A percentile compares a stretch with the other conserved stretches of the same genome.
Evolutionary conservation across 2,329 filamentous ascomycete species (phyloP).

Genomic region (Aspergillus sojae): DNA sequence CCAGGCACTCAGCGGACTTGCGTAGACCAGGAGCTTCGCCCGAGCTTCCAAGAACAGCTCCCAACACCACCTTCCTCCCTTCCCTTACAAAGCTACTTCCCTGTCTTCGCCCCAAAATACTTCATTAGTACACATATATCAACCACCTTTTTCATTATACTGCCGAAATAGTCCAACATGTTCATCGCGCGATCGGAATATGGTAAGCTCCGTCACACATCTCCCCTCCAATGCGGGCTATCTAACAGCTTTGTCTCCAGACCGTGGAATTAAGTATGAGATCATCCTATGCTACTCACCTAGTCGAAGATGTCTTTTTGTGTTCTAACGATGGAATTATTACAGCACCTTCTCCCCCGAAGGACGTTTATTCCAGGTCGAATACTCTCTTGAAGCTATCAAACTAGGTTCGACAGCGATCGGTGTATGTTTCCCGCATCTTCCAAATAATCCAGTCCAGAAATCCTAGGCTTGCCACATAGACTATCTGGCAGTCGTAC

Average conservation of each 20-base stretch:
- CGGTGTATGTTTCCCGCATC: slow-evolving; percentile 61
- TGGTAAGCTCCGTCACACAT: slow-evolving; percentile 63
- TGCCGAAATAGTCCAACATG: slow-evolving; percentile 65
- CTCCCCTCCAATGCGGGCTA: slow-evolving; percentile 30
- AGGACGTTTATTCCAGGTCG: slow-evolving; percentile 99
- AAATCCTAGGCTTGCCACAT: background rate
- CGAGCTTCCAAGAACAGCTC: slow-evolving; percentile 28
- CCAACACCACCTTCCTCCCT: slow-evolving; percentile 17
- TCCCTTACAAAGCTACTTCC: slow-evolving; percentile 5
- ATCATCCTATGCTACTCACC: slow-evolving; percentile 6
- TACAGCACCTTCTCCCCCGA: slow-evolving; percentile 97
- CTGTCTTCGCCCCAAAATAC: slow-evolving; percentile 9
- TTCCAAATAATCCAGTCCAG: background rate
- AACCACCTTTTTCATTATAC: slow-evolving; percentile 6
- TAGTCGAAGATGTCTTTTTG: slow-evolving; percentile 11
- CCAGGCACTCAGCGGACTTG: slow-evolving; percentile 40
- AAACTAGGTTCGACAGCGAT: slow-evolving; percentile 98
- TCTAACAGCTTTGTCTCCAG: slow-evolving; percentile 55
- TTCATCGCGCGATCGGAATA: slow-evolving; percentile 99
- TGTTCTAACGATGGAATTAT: slow-evolving; percentile 26
- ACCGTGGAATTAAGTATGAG: slow-evolving; percentile 94
- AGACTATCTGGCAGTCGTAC: background rate
- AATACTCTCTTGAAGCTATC: slow-evolving; percentile 99
- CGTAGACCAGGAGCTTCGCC: slow-evolving; percentile 40
- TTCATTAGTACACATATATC: background rate